A percentile compares a stretch with the other conserved stretches of the same genome.
Evolutionary conservation across 805 yeast genomes (phyloP).

Genomic region (Saccharomycopsis babjevae): DNA sequence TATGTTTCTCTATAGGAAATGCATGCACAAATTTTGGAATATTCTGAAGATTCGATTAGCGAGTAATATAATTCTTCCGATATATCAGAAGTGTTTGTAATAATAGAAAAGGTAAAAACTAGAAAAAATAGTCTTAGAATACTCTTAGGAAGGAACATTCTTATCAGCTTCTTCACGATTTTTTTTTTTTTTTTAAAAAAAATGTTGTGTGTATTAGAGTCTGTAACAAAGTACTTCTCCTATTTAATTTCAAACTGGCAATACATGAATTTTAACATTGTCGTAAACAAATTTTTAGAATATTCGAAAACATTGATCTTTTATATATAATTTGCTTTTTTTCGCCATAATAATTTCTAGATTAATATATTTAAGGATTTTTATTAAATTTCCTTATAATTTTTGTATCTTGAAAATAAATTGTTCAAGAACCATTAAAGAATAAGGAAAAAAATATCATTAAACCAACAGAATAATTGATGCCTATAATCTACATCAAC

Average conservation of each 20-base stretch:
- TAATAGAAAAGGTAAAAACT: neutral
- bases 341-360: neutral
- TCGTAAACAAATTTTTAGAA: neutral
- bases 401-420: neutral
- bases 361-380: neutral
- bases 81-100: neutral
- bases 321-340: too few species aligned
- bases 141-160: neutral
- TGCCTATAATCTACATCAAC: too few species aligned
- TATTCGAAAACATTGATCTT: neutral
- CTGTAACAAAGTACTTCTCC: neutral
- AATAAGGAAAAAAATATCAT: neutral
- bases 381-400: neutral
- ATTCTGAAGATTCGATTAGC: constrained; percentile 5
- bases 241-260: too few species aligned
- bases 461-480: neutral
- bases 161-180: neutral
- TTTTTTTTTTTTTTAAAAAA: neutral
- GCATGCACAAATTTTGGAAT: constrained; percentile 9
- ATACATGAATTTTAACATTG: neutral
- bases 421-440: neutral
- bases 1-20: neutral
- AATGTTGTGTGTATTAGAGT: too few species aligned
- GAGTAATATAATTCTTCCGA: constrained; percentile 4
- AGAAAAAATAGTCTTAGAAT: neutral